A percentile compares a stretch with the other conserved stretches of the same genome.
phyloP scores from a whole-genome alignment of 2,329 filamentous ascomycete genomes.

The Didymella pinodella region DNA sequence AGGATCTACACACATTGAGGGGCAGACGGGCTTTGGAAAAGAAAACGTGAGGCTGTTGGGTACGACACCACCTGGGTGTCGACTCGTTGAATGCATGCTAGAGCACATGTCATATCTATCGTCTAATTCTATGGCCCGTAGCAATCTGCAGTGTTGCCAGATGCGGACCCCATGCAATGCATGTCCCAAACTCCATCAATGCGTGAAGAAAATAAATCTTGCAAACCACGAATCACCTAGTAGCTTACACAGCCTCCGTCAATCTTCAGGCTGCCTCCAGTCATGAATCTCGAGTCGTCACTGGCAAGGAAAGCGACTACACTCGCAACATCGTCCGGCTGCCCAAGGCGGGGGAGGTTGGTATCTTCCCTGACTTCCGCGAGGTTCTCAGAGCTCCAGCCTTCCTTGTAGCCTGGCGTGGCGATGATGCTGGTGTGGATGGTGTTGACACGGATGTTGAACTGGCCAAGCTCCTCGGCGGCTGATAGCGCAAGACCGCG shows the following conservation, averaged over 20 bases:
- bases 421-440: slow-evolving; percentile 53
- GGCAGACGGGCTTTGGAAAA: neutral
- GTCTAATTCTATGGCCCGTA: slow-evolving; percentile 16
- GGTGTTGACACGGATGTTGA: slow-evolving; percentile 53
- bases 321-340: slow-evolving; percentile 50
- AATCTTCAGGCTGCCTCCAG: slow-evolving; percentile 47
- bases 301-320: slow-evolving; percentile 52
- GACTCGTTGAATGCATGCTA: slow-evolving; percentile 13
- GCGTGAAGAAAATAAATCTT: slow-evolving; percentile 20
- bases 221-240: slow-evolving; percentile 25
- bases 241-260: slow-evolving; percentile 44
- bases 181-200: slow-evolving; percentile 32
- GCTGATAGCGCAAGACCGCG: slow-evolving; percentile 52
- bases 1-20: slow-evolving; percentile 13
- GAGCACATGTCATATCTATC: slow-evolving; percentile 17
- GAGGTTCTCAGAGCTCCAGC: slow-evolving; percentile 48
- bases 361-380: slow-evolving; percentile 45
- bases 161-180: slow-evolving; percentile 21
- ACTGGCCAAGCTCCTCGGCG: slow-evolving; percentile 49
- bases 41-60: neutral
- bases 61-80: slow-evolving; percentile 16
- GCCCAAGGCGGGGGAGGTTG: slow-evolving; percentile 49
- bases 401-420: slow-evolving; percentile 46
- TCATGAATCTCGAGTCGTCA: slow-evolving; percentile 52
- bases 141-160: slow-evolving; percentile 24